A percentile compares a stretch with the other conserved stretches of the same genome.
phyloP scores from a whole-genome alignment of 129 eudicot species.

The Pulicaria dysenterica region DNA sequence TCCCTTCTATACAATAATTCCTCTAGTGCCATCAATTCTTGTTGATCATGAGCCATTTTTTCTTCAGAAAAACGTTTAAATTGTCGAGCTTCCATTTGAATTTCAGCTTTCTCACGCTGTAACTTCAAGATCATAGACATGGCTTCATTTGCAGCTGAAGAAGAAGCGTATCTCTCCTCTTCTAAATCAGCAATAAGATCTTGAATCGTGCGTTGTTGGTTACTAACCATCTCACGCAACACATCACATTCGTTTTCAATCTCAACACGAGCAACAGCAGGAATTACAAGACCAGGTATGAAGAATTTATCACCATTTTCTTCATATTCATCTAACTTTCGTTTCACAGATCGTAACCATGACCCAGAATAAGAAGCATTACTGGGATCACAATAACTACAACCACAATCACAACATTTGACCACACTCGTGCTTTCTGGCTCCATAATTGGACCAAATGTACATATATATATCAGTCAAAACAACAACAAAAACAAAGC shows the following conservation, averaged over 20 bases:
- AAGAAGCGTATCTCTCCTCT: constrained; percentile 84
- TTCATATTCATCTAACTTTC: constrained; percentile 64
- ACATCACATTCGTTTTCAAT: constrained; percentile 69
- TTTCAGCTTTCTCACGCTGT: constrained; percentile 89
- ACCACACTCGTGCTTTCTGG: constrained; percentile 45
- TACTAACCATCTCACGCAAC: constrained; percentile 73
- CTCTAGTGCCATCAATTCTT: constrained; percentile 64
- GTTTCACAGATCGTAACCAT: constrained; percentile 67
- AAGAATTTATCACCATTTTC: constrained; percentile 40
- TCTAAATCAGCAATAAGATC: constrained; percentile 71
- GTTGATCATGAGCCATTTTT: constrained; percentile 88
- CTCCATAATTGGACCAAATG: constrained; percentile 48
- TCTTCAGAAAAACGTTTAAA: constrained; percentile 84
- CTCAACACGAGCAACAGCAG: constrained; percentile 76
- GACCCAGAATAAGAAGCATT: constrained; percentile 53
- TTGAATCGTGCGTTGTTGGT: constrained; percentile 70
- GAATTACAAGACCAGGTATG: constrained; percentile 59
- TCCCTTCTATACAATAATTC: constrained; percentile 81
- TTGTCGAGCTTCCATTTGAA: constrained; percentile 85
- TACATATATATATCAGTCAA: constrained; percentile 3
- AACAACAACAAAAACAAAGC: constrained; percentile 13
- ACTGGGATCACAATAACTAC: constrained; percentile 45
- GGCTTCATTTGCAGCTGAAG: constrained; percentile 90
- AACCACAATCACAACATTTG: constrained; percentile 68
- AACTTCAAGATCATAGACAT: constrained; percentile 97